These are phyloP conservation scores for Fusarium chlamydosporum DNA, from an alignment of 2,329 filamentous ascomycete genomes.

Conservation along the genomic window DNA sequence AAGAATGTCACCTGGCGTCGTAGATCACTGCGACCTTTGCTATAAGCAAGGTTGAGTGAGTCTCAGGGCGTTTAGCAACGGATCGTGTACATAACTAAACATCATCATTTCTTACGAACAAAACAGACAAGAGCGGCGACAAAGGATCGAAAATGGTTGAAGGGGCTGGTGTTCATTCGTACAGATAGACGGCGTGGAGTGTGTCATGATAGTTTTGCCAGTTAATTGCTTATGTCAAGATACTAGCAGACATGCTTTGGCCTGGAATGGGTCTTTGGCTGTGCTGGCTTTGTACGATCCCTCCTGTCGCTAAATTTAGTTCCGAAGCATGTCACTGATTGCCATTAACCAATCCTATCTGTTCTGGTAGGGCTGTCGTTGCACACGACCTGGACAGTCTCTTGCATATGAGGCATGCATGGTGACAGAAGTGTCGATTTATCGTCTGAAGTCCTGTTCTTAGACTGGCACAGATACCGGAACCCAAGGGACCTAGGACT, in stretches of 20 bases:
- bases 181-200: slow-evolving; percentile 45
- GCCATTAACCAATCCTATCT: not conserved
- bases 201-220: slow-evolving; percentile 48
- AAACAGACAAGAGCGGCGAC: slow-evolving; percentile 31
- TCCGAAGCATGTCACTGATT: not conserved
- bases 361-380: slow-evolving; percentile 14
- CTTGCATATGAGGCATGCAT: not conserved
- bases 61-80: slow-evolving; percentile 27
- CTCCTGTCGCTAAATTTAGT: not conserved
- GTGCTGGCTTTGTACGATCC: slow-evolving; percentile 12
- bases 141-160: slow-evolving; percentile 28
- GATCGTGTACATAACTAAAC: slow-evolving; percentile 48
- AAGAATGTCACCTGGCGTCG: slow-evolving; percentile 18
- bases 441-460: not conserved
- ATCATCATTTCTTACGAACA: slow-evolving; percentile 46
- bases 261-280: slow-evolving; percentile 9
- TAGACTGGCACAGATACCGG: not conserved
- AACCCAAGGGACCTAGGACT: not conserved
- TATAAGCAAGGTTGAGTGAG: slow-evolving; percentile 14
- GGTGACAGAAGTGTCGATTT: too few relatives aligned
- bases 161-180: slow-evolving; percentile 28
- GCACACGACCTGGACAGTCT: not conserved
- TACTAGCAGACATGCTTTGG: slow-evolving; percentile 30
- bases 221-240: slow-evolving; percentile 44
- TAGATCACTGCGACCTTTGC: slow-evolving; percentile 6